phyloP scores from a whole-genome alignment of 2,329 filamentous ascomycete species.

The Hymenoscyphus linearis region DNA sequence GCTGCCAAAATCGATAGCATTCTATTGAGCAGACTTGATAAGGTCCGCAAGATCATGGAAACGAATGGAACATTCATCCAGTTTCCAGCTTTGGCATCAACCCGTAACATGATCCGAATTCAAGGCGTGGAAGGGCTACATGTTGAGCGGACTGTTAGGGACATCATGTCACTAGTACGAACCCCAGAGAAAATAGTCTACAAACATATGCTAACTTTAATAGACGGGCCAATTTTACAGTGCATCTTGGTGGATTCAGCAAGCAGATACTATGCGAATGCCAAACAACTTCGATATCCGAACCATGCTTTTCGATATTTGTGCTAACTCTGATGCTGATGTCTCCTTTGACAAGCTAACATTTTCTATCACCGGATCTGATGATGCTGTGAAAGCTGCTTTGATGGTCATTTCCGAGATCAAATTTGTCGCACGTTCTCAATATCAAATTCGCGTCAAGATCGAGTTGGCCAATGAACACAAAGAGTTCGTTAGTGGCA shows the following conservation, averaged over 20 bases:
- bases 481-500: constrained; percentile 98
- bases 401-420: constrained; percentile 90
- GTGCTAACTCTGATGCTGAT: constrained; percentile 91
- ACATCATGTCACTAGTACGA: constrained; percentile 87
- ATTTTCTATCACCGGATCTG: constrained; percentile 91
- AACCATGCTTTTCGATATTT: constrained; percentile 91
- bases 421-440: constrained; percentile 77
- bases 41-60: constrained; percentile 96
- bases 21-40: constrained; percentile 83
- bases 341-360: constrained; percentile 90
- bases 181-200: constrained; percentile 16
- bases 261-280: constrained; percentile 59
- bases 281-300: constrained; percentile 67
- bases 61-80: constrained; percentile 93
- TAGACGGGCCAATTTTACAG: constrained; percentile 96
- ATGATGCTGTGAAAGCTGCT: constrained; percentile 94
- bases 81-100: constrained; percentile 81
- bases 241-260: constrained; percentile 90
- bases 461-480: constrained; percentile 98
- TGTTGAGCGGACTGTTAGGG: constrained; percentile 88
- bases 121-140: constrained; percentile 91
- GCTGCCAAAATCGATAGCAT: constrained; percentile 94
- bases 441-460: constrained; percentile 94
- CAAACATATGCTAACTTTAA: constrained; percentile 25
- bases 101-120: constrained; percentile 78